Base-by-base conservation (phyloP, 768 basidiomycete species). In the Suillus weaverae region DNA sequence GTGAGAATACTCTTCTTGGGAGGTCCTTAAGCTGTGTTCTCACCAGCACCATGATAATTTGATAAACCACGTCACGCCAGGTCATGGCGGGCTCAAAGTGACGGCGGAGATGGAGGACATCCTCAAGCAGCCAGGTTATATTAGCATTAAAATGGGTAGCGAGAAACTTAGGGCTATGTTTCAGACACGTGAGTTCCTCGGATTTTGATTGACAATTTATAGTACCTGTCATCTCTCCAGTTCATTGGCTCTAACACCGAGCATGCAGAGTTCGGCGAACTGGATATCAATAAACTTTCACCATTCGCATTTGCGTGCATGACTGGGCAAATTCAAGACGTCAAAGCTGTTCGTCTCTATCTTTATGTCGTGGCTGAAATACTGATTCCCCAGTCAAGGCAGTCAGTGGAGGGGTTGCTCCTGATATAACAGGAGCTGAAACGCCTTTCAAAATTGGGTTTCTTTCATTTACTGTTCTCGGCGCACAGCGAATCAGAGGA, bases 401-500 rank as follows among this genome's bases (percentile, higher is more conserved):
- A 3, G 39, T 77, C 62, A 64, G 67, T 51, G 65, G 68, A 4
- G 77, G 78, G 0, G 65, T 62, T 0, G 79, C 79, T 0, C 82
- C 83, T 2, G 76, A 79, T 57, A 69, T 84, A 1, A 63, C 55
- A 26, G 74, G 73, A 44, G 77, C 79, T 0, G 81, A 85, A 70
- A 83, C 84, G 0, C 71, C 79, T 2, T 83, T 78, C 67, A 69
- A 78, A 54, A 75, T 79, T 8, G 79, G 84, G 1, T 85, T 83
- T 62, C 76, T 81, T 5, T 66, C 81, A 0, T 64, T 83, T 6
- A 60, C 77, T 46, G 72, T 82, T 54, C 69, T 76, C 1, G 85
- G 84, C 3, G 78, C 82, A 0, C 79, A 82, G 63, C 76, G 80
- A 4, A 66, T 81, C 46, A 22, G 20, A 4, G 60, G 68, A 22